Base-by-base conservation (phyloP, 192 early-diverging fungal species). In the Thoreauomyces humboldtii region DNA sequence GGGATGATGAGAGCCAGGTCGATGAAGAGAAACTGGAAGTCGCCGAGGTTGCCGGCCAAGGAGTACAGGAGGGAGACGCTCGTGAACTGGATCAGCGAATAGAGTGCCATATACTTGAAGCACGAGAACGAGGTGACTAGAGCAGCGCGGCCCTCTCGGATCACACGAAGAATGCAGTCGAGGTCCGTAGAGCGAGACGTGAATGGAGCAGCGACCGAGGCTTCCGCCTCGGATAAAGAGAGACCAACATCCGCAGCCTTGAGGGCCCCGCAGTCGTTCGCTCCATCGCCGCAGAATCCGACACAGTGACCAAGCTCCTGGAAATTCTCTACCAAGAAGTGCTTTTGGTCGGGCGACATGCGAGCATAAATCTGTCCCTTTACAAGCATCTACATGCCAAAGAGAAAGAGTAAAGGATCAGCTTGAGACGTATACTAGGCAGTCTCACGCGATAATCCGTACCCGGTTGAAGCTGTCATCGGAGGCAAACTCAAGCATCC, bases 321-420 rank as follows among this genome's bases (percentile, higher is more conserved):
- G 37, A 98, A 73, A 53, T 85, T 83, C 67, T 93, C 89, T 4
- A 99, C 94, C 17, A 99, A 70, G 66, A 92, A 88, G 36, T 93
- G 92, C 60, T 99, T 99, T 71, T 98, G 92, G 69, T 99, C 98
- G 0, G 98, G 98, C 1, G 95, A 96, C 96, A 98, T 98, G 53
- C 98, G 88, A 4, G 96, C 94, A 73, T 90, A 98, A 32, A 99
- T 86, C 52, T 91, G 89, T 6, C 89, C 88, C 51, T 93, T 95
- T 63, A 94, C 86, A 38, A 99, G 77, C 87, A 97, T 89, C 59
- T 89, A 78, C 12, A 71, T 70, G 27, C 7, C 22, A 52, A 52
- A 22, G 12, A 46, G 25, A 12, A 24, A 28, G 4, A 31, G 5
- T 29, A 41, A 41, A 9, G 11, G 38, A 9, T 41, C 38, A 41